phyloP scores from a whole-genome alignment of 352 stramenopile genomes.

The Globisporangium acanthophoron region DNA sequence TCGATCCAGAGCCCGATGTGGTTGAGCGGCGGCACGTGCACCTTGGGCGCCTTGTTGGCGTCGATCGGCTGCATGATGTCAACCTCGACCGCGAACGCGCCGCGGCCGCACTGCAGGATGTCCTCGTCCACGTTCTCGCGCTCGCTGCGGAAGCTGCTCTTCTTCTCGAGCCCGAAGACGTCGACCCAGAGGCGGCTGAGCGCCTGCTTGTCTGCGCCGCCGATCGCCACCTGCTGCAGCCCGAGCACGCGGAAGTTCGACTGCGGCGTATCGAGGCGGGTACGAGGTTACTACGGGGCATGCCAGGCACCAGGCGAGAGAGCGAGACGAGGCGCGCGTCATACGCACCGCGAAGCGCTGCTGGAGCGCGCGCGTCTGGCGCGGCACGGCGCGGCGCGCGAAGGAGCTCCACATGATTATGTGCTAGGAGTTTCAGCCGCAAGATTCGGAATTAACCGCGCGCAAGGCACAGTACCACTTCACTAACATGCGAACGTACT shows the following conservation, averaged over 20 bases:
- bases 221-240: conserved; percentile 97
- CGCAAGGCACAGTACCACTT: no score
- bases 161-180: conserved; percentile 70
- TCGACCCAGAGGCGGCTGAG: conserved; percentile 86
- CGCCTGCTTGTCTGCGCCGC: conserved; percentile 82
- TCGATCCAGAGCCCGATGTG: conserved; percentile 98
- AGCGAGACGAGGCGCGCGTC: background rate
- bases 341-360: conserved; percentile 1
- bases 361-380: background rate
- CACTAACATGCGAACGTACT: no score
- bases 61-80: conserved; percentile 99
- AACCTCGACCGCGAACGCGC: conserved; percentile 93
- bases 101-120: conserved; percentile 91
- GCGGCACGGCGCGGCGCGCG: background rate
- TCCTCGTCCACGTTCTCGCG: conserved; percentile 99
- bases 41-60: conserved; percentile 87
- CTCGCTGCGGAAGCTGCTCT: conserved; percentile 65
- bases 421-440: background rate
- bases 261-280: conserved; percentile 14
- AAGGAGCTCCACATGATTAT: background rate
- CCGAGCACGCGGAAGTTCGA: conserved; percentile 93
- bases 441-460: no score
- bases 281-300: background rate
- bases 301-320: no score
- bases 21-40: conserved; percentile 96